These are phyloP conservation scores for Apiosordaria backusii DNA, from an alignment of 495 filamentous ascomycete species.

Conservation along the genomic window DNA sequence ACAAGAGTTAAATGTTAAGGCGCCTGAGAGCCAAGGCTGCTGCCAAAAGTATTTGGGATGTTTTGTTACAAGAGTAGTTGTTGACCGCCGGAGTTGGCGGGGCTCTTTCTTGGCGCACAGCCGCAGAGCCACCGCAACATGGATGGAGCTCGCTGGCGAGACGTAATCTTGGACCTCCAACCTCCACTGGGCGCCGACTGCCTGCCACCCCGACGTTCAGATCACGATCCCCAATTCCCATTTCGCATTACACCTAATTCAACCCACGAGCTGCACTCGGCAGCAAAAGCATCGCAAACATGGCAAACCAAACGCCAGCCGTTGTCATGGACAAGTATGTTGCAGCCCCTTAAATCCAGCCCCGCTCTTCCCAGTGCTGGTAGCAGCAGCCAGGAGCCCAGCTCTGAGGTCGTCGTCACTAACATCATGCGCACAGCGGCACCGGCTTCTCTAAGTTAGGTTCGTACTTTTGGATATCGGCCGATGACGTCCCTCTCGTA, in stretches of 20 bases:
- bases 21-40: not conserved
- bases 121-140: constrained; percentile 11
- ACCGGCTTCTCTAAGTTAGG: constrained; percentile 98
- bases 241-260: constrained; percentile 18
- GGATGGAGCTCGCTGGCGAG: constrained; percentile 16
- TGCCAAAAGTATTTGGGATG: too few relatives aligned
- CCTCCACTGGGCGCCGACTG: constrained; percentile 13
- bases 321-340: constrained; percentile 99
- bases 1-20: not conserved
- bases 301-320: constrained; percentile 98
- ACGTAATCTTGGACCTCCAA: constrained; percentile 39
- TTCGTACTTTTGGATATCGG: constrained; percentile 38
- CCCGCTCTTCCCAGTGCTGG: constrained; percentile 17
- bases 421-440: constrained; percentile 60
- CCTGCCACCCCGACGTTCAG: constrained; percentile 13
- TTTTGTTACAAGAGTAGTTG: not conserved
- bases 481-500: not conserved
- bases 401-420: constrained; percentile 19
- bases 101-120: constrained; percentile 25
- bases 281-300: constrained; percentile 40
- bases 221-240: constrained; percentile 10
- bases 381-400: constrained; percentile 1
- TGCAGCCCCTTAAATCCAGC: constrained; percentile 17
- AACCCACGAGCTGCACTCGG: constrained; percentile 25
- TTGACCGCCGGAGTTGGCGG: constrained; percentile 20